Conservation (phyloP, 2,329 filamentous ascomycete genomes). For the Bertia moriformis region DNA sequence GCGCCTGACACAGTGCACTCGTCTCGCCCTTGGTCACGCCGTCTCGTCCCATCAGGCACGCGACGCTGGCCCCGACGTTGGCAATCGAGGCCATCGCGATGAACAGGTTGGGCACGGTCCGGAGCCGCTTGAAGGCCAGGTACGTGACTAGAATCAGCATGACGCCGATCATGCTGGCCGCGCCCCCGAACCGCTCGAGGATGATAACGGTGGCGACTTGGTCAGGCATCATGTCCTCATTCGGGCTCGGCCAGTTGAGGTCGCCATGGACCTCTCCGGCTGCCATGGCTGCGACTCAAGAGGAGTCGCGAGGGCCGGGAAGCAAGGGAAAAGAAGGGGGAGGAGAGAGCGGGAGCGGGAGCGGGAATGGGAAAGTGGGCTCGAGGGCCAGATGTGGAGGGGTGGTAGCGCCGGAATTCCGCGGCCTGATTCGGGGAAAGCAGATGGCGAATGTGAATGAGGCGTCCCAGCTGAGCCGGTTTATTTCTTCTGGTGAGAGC, state of each 20-base stretch:
- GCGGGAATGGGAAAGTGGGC: too few species aligned
- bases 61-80: conserved; percentile 43
- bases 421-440: too few species aligned
- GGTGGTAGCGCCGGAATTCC: too few species aligned
- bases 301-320: too few species aligned
- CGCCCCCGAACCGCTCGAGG: neutral
- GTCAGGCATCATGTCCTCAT: neutral
- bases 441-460: too few species aligned
- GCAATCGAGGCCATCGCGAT: conserved; percentile 46
- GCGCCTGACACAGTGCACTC: conserved; percentile 44
- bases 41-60: conserved; percentile 57
- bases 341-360: too few species aligned
- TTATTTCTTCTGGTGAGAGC: too few species aligned
- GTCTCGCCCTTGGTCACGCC: conserved; percentile 38
- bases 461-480: too few species aligned
- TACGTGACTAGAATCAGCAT: conserved; percentile 16
- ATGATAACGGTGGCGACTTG: neutral
- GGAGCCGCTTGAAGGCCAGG: conserved; percentile 30
- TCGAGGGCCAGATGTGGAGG: too few species aligned
- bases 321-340: too few species aligned
- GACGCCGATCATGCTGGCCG: neutral
- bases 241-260: neutral
- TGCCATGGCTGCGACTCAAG: too few species aligned
- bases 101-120: conserved; percentile 46
- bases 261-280: too few species aligned